phyloP scores from a whole-genome alignment of 2,329 filamentous ascomycete genomes.

The Botrytis byssoidea region DNA sequence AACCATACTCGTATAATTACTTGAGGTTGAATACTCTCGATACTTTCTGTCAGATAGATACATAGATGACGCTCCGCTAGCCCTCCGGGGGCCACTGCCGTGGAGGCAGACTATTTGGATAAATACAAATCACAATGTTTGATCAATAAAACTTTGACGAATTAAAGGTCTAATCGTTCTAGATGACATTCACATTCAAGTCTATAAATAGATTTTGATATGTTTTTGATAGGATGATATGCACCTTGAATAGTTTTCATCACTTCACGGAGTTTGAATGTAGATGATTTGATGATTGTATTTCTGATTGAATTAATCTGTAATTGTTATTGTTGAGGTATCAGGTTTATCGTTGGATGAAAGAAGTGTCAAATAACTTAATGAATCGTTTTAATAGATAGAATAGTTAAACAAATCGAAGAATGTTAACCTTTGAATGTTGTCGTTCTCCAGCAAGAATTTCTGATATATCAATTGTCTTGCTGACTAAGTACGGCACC shows the following conservation, averaged over 20 bases:
- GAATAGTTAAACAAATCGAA: background rate
- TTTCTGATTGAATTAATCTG: background rate
- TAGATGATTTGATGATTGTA: background rate
- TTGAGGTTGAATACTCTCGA: no score
- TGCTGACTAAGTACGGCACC: background rate
- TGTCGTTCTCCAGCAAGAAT: background rate
- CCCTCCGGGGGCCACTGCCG: background rate
- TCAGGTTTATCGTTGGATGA: background rate
- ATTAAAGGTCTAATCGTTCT: background rate
- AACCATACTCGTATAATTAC: no score
- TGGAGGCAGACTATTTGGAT: background rate
- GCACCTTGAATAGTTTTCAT: background rate
- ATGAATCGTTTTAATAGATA: background rate
- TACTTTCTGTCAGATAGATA: background rate
- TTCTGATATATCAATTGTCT: background rate
- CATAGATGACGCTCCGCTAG: background rate
- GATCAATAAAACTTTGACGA: background rate
- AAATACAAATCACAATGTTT: background rate
- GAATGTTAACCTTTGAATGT: background rate
- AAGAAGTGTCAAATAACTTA: background rate
- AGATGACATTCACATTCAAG: background rate
- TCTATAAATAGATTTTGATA: background rate
- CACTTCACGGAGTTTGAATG: background rate
- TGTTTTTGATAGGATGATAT: conserved; percentile 1
- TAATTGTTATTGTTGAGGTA: background rate